A percentile compares a stretch with the other conserved stretches of the same genome.
These are phyloP conservation scores for Herpetomonas tarakana DNA, from an alignment of 208 protist species.

Conservation along the genomic window DNA sequence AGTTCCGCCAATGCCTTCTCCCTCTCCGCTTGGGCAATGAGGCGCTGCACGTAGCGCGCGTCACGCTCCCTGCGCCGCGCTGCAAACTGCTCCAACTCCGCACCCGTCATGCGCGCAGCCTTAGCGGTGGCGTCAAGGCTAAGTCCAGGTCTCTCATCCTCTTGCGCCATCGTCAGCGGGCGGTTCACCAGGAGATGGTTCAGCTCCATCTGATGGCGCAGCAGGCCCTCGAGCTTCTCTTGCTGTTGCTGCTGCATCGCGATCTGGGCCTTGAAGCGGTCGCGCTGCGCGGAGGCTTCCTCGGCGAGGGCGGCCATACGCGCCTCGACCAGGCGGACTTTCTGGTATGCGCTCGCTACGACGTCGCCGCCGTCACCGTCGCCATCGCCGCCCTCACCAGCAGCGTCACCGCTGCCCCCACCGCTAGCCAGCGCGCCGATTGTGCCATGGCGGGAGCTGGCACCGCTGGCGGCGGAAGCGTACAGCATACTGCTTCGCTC, in stretches of 20 bases:
- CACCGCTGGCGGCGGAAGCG: neutral
- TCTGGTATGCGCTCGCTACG: constrained; percentile 51
- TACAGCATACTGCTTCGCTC: constrained; percentile 16
- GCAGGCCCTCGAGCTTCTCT: constrained; percentile 47
- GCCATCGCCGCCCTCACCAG: neutral
- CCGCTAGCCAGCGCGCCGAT: no score
- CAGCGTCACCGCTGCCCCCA: neutral
- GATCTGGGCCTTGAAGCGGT: constrained; percentile 71
- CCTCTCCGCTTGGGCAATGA: constrained; percentile 60
- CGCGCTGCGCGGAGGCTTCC: constrained; percentile 69
- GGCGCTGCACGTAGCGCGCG: constrained; percentile 46
- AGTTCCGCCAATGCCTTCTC: constrained; percentile 60
- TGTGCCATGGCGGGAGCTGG: neutral
- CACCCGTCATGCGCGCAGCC: neutral
- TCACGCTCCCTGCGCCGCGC: constrained; percentile 14
- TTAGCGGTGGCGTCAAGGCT: neutral
- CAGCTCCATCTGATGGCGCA: constrained; percentile 71
- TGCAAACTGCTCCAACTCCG: neutral
- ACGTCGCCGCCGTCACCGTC: constrained; percentile 31
- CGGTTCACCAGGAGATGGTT: constrained; percentile 41
- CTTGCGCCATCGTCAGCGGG: constrained; percentile 10
- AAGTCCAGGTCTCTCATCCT: constrained; percentile 2
- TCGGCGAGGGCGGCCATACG: constrained; percentile 73
- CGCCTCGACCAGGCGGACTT: constrained; percentile 62
- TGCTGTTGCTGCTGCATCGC: constrained; percentile 31